phyloP scores from a whole-genome alignment of 2,329 filamentous ascomycete species.

The Calonectria pseudoreteaudii region DNA sequence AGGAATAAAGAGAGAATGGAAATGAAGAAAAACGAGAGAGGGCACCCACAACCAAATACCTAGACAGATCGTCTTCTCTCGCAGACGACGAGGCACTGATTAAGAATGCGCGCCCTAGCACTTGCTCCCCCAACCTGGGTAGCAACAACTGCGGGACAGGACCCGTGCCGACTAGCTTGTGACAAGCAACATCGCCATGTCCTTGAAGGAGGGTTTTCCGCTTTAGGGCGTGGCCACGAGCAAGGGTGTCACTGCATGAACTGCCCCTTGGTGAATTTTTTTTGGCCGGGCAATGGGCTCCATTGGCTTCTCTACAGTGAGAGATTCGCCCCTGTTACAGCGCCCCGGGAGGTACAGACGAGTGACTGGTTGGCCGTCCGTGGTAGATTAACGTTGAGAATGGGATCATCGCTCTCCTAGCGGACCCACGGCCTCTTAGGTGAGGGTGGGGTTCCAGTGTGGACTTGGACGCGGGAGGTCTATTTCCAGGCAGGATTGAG shows the following conservation, averaged over 20 bases:
- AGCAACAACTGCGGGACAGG: slow-evolving; percentile 9
- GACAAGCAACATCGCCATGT: slow-evolving; percentile 16
- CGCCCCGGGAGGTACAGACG: slow-evolving; percentile 6
- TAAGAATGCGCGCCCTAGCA: slow-evolving; percentile 17
- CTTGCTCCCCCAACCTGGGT: slow-evolving; percentile 14
- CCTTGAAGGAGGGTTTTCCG: slow-evolving; percentile 16
- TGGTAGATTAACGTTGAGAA: slow-evolving; percentile 26
- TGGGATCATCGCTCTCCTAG: slow-evolving; percentile 24
- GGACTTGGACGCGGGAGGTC: neutral
- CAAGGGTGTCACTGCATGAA: slow-evolving; percentile 19
- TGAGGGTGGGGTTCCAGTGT: neutral
- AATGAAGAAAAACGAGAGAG: slow-evolving; percentile 1
- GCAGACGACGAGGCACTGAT: slow-evolving; percentile 14
- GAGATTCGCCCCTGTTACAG: slow-evolving; percentile 11
- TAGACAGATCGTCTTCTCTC: neutral
- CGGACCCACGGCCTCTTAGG: slow-evolving; percentile 12
- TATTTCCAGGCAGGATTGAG: slow-evolving; percentile 7
- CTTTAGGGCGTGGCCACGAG: slow-evolving; percentile 12
- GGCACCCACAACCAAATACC: neutral
- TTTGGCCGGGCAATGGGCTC: slow-evolving; percentile 12
- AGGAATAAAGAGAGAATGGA: slow-evolving; percentile 5
- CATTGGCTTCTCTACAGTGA: slow-evolving; percentile 10
- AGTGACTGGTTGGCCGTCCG: slow-evolving; percentile 4
- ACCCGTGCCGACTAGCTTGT: slow-evolving; percentile 17
- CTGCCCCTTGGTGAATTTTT: slow-evolving; percentile 4